A percentile compares a stretch with the other conserved stretches of the same genome.
These are phyloP conservation scores for Xylaria hypoxylon DNA, from an alignment of 2,329 filamentous ascomycete species.

Conservation along the genomic window DNA sequence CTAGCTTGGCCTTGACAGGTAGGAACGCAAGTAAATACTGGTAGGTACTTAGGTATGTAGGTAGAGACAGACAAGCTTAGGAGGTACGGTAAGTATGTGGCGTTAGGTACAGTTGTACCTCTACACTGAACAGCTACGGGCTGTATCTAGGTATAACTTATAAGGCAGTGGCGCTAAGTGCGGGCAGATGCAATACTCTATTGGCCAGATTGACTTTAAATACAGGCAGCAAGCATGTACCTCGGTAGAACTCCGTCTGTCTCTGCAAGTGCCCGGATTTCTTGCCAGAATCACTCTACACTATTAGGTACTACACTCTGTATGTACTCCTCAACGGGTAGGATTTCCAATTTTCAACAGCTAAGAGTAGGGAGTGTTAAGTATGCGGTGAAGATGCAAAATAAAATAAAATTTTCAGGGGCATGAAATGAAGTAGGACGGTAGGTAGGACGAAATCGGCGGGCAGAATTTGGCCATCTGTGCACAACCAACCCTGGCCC, in stretches of 20 bases:
- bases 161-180: not conserved
- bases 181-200: not conserved
- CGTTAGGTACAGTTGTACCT: too few relatives aligned
- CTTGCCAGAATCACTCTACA: not conserved
- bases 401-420: not conserved
- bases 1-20: slow-evolving; percentile 2
- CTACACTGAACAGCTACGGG: too few relatives aligned
- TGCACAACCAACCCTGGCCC: not conserved
- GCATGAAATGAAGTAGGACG: not conserved
- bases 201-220: not conserved
- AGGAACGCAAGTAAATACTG: not conserved
- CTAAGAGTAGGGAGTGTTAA: too few relatives aligned
- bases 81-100: too few relatives aligned
- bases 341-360: not conserved
- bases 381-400: too few relatives aligned
- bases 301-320: not conserved
- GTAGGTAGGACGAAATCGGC: not conserved
- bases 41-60: not conserved
- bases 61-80: not conserved
- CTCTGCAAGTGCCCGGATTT: not conserved
- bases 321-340: not conserved
- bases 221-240: not conserved
- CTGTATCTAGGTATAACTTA: too few relatives aligned
- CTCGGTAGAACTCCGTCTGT: not conserved
- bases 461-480: slow-evolving; percentile 6